A percentile compares a stretch with the other conserved stretches of the same genome.
Conservation (phyloP, 495 filamentous ascomycete species). For the Aspergillus nanangensis region DNA sequence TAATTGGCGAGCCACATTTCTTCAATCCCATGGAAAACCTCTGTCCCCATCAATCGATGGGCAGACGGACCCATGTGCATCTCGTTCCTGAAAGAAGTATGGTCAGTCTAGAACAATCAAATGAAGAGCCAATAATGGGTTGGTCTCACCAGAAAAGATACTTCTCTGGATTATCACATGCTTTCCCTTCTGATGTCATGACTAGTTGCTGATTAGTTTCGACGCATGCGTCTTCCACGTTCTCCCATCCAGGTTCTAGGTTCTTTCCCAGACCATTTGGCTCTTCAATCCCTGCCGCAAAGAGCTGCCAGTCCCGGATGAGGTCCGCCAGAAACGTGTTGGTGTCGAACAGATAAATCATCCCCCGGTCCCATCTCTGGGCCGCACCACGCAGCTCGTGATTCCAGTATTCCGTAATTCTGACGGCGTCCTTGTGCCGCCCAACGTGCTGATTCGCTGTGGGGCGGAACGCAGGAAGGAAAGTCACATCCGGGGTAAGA, state of each 20-base stretch:
- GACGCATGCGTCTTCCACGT: slow-evolving; percentile 34
- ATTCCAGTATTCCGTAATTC: slow-evolving; percentile 43
- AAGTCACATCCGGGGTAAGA: slow-evolving; percentile 46
- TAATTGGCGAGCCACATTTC: slow-evolving; percentile 31
- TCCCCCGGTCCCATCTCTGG: slow-evolving; percentile 35
- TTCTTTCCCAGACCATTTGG: slow-evolving; percentile 39
- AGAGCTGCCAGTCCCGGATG: slow-evolving; percentile 42
- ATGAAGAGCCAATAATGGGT: not conserved
- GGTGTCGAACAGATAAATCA: slow-evolving; percentile 46
- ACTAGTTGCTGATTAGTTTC: slow-evolving; percentile 24
- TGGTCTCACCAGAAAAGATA: slow-evolving; percentile 49
- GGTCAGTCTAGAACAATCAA: slow-evolving; percentile 12
- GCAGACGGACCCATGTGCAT: slow-evolving; percentile 47
- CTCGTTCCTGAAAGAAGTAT: slow-evolving; percentile 38
- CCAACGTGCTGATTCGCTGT: slow-evolving; percentile 24
- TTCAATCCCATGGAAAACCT: slow-evolving; percentile 41
- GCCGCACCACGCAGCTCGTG: slow-evolving; percentile 33
- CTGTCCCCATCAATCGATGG: slow-evolving; percentile 44
- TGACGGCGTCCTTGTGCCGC: slow-evolving; percentile 38
- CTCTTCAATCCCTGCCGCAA: slow-evolving; percentile 36
- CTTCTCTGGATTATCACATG: slow-evolving; percentile 42
- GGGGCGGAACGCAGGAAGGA: slow-evolving; percentile 39
- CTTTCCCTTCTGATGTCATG: slow-evolving; percentile 32
- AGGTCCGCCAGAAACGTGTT: slow-evolving; percentile 47
- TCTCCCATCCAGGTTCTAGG: slow-evolving; percentile 34